Base-by-base conservation (phyloP, 2,329 filamentous ascomycete genomes). In the Cladobotryum mycophilum region DNA sequence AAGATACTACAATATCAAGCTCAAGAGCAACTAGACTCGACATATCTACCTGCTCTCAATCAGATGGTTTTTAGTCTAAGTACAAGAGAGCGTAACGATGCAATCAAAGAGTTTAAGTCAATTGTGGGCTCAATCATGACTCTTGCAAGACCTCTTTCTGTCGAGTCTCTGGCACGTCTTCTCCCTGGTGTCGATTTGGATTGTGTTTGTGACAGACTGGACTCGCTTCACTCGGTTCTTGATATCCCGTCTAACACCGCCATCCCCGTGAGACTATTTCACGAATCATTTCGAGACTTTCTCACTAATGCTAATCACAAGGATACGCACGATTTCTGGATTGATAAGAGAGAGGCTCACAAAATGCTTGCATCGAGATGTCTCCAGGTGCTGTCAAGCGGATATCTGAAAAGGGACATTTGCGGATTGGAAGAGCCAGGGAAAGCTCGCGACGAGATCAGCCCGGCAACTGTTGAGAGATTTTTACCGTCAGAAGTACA, bases 271-370 rank as follows among this genome's bases (percentile, higher is more conserved):
- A 59, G 57, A 14, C 51, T 66, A 1, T 60, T 68, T 3, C 68
- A 73, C 43, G 51, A 66, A 13, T 71, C 70, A 0, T 73, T 73
- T 45, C 63, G 64, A n/a, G 67, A 72, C 42, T 61, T 60, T 2
- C 18, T 60, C 2, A 1, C 53, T 9, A 55, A 67, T 33, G 45
- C 33, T 37, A 61, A 11, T 61, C 56, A 54, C 48, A 30, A 50
- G 20, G 14, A 30, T n/a, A 38, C 36, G 13, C 36, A 38, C 36
- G 13, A 41, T 13, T 56, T 60, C 8, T 52, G 36, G 36, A n/a
- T 58, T 6, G 46, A 59, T 2, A 41, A 52, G 6, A 11, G 22
- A 11, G n/a, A 30, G 9, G 9, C 35, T 0, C 55, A 60, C 9
- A 22, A 30, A 15, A 38, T 33, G 40, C 49, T 52, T 41, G 40